These are phyloP conservation scores for Erythrobasidium yunnanense DNA, from an alignment of 768 basidiomycete genomes.

Conservation along the genomic window DNA sequence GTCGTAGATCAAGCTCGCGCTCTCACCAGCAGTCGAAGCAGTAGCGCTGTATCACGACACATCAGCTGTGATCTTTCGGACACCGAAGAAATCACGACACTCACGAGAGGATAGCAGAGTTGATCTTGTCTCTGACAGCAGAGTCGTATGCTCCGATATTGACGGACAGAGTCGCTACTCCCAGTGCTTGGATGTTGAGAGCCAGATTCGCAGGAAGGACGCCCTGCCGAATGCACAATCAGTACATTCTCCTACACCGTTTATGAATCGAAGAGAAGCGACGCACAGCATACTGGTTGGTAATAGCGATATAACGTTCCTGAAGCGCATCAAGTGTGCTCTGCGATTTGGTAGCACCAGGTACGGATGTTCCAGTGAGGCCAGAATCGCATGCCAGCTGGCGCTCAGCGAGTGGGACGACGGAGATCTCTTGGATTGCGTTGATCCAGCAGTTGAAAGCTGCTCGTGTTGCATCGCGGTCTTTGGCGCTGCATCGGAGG, in stretches of 20 bases:
- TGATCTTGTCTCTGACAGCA: constrained; percentile 4
- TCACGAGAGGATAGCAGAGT: constrained; percentile 9
- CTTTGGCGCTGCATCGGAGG: neutral
- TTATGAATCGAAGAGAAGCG: neutral
- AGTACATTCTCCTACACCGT: neutral
- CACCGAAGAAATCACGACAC: neutral
- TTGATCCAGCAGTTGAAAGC: constrained; percentile 16
- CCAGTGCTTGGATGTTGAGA: constrained; percentile 8
- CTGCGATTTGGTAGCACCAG: neutral
- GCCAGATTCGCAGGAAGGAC: constrained; percentile 8
- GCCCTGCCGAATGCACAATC: neutral
- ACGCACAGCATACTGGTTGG: constrained; percentile 15
- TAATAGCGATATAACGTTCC: neutral
- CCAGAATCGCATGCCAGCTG: neutral
- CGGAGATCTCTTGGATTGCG: neutral
- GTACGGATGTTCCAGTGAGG: neutral
- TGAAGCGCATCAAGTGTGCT: neutral
- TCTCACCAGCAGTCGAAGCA: constrained; percentile 12
- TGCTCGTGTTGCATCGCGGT: constrained; percentile 1
- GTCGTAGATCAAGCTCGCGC: neutral
- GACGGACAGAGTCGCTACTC: constrained; percentile 1
- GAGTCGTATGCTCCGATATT: constrained; percentile 7
- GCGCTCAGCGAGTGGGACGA: neutral
- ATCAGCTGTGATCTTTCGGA: too few relatives aligned
- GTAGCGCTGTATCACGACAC: neutral